Conservation (phyloP, 192 early-diverging fungal genomes). For the Kickxella alabastrina region DNA sequence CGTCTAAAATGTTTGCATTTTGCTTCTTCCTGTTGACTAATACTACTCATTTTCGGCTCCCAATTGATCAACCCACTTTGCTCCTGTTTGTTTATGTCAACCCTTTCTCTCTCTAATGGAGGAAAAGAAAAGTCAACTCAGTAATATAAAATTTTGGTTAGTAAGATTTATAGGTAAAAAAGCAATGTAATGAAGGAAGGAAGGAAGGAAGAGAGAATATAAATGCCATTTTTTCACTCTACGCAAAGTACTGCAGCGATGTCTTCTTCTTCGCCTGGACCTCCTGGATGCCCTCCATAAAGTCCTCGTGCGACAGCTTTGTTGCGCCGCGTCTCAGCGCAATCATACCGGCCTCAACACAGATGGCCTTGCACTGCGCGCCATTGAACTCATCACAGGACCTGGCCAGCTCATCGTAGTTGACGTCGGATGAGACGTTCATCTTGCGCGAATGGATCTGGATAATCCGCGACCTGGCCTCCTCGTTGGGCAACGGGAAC, state of each 20-base stretch:
- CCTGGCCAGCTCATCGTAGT: constrained; percentile 94
- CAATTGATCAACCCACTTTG: no score
- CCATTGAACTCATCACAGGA: constrained; percentile 99
- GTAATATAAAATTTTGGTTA: no score
- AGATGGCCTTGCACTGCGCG: constrained; percentile 98
- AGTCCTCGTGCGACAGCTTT: constrained; percentile 93
- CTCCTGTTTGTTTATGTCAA: no score
- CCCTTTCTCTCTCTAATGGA: no score
- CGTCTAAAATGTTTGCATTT: constrained; percentile 43
- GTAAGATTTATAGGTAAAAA: background rate
- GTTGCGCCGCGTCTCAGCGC: constrained; percentile 84
- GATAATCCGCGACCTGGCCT: constrained; percentile 90
- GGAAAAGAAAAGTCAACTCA: no score
- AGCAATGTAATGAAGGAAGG: no score
- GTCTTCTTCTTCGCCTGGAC: constrained; percentile 99
- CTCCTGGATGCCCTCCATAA: constrained; percentile 96
- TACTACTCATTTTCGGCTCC: background rate
- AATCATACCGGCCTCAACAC: constrained; percentile 98
- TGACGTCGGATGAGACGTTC: constrained; percentile 90
- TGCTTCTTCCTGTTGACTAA: background rate
- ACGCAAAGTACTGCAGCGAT: constrained; percentile 86
- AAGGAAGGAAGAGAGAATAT: no score
- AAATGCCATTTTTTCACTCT: no score
- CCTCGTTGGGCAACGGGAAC: constrained; percentile 89
- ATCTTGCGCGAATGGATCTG: constrained; percentile 99